Evolutionary conservation across 371 early-diverging fungal genomes (phyloP).

Genomic region (Mortierella sp.): DNA sequence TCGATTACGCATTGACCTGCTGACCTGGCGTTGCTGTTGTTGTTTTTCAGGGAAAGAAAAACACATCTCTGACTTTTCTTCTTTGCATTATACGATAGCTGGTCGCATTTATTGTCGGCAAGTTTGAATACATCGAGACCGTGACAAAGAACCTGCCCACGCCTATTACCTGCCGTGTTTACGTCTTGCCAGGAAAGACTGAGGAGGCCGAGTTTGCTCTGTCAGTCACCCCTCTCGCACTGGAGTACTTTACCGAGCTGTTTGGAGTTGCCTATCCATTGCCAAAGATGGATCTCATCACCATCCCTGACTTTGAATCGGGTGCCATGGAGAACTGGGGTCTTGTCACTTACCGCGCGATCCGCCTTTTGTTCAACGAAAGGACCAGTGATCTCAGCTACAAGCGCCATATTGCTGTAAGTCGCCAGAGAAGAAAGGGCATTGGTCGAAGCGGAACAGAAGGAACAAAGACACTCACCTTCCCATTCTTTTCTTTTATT

Average conservation of each 20-base stretch:
- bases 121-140: conserved; percentile 87
- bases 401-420: conserved; percentile 81
- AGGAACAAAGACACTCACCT: background rate
- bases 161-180: conserved; percentile 82
- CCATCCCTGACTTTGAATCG: conserved; percentile 91
- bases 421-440: background rate
- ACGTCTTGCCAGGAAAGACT: conserved; percentile 76
- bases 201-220: conserved; percentile 85
- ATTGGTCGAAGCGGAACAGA: background rate
- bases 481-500: background rate
- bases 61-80: background rate
- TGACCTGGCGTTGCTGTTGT: too few relatives aligned
- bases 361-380: conserved; percentile 82
- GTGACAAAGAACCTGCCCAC: conserved; percentile 71
- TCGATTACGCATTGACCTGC: background rate
- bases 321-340: conserved; percentile 97
- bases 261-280: conserved; percentile 91
- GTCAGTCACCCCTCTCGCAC: conserved; percentile 74
- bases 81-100: conserved; percentile 51
- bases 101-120: conserved; percentile 89
- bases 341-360: conserved; percentile 88
- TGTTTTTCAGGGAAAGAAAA: background rate
- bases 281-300: conserved; percentile 91
- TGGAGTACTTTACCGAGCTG: conserved; percentile 87
- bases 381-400: conserved; percentile 74